phyloP scores from a whole-genome alignment of 805 yeast species.

The Candida incommunis region DNA sequence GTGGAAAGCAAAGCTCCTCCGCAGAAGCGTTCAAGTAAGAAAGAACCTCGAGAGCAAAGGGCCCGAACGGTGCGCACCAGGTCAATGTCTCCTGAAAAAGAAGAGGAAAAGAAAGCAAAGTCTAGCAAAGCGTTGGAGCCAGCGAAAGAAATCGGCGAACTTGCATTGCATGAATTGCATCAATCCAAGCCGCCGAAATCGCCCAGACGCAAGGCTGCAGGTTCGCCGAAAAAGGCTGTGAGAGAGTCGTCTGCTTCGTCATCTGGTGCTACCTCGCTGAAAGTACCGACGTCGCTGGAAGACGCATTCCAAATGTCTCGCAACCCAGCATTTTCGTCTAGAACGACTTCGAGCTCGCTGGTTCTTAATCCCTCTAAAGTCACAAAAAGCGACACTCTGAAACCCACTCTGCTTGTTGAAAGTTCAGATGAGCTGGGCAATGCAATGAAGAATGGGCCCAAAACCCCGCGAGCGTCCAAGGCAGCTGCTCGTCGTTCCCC shows the following conservation, averaged over 20 bases:
- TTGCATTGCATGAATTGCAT: background rate
- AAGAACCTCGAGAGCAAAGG: background rate
- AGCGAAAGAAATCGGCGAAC: background rate
- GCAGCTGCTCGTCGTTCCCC: constrained; percentile 1
- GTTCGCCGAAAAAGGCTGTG: too few relatives aligned
- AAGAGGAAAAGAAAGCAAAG: background rate
- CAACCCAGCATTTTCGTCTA: too few relatives aligned
- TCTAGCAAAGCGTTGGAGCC: background rate
- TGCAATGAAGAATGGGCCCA: constrained; percentile 6
- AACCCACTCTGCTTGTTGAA: background rate
- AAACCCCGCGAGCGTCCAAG: constrained; percentile 6
- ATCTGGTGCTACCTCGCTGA: too few relatives aligned
- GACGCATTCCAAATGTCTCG: background rate
- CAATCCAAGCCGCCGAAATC: background rate
- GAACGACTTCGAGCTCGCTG: too few relatives aligned
- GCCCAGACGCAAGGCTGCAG: background rate
- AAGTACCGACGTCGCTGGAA: background rate
- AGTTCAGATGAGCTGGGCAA: background rate
- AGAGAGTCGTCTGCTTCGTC: too few relatives aligned
- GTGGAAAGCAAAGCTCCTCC: too few relatives aligned
- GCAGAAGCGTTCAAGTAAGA: background rate
- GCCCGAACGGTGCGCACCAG: too few relatives aligned
- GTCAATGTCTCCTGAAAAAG: background rate
- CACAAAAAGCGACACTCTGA: background rate
- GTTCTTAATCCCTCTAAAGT: too few relatives aligned